Percentiles rank a stretch among this genome's conserved stretches.
These are phyloP conservation scores for Phytophthora sojae DNA, from an alignment of 352 stramenopile genomes.

Conservation along the genomic window DNA sequence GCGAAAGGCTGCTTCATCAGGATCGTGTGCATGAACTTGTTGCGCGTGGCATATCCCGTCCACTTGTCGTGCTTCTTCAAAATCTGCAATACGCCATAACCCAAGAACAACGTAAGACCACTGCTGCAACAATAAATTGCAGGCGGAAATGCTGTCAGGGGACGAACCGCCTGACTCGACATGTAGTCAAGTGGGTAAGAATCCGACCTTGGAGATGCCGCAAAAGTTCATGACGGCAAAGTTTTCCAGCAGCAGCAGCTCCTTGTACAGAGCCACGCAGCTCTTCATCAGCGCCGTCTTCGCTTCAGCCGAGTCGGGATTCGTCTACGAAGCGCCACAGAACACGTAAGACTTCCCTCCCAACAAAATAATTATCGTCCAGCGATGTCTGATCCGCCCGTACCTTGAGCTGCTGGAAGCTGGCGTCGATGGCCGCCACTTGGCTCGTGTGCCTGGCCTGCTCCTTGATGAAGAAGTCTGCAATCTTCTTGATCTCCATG, in stretches of 20 bases:
- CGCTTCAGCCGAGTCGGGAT: conserved; percentile 54
- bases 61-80: conserved; percentile 93
- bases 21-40: conserved; percentile 92
- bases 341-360: conserved; percentile 6
- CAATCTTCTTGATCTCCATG: conserved; percentile 87
- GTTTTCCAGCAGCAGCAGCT: conserved; percentile 88
- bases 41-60: conserved; percentile 91
- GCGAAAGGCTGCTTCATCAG: conserved; percentile 91
- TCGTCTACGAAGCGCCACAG: conserved; percentile 40
- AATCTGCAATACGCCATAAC: conserved; percentile 49
- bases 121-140: background rate
- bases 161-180: conserved; percentile 27
- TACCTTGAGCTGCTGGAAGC: conserved; percentile 75
- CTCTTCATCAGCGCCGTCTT: conserved; percentile 85
- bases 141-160: conserved; percentile 16
- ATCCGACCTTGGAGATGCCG: conserved; percentile 82
- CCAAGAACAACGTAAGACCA: conserved; percentile 13
- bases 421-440: conserved; percentile 70
- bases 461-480: conserved; percentile 87
- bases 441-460: conserved; percentile 76
- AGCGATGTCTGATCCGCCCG: background rate
- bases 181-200: conserved; percentile 1
- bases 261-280: conserved; percentile 88
- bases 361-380: conserved; percentile 10
- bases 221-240: conserved; percentile 93